Conservation (phyloP, 2,329 filamentous ascomycete genomes). For the Fusarium xyrophilum region DNA sequence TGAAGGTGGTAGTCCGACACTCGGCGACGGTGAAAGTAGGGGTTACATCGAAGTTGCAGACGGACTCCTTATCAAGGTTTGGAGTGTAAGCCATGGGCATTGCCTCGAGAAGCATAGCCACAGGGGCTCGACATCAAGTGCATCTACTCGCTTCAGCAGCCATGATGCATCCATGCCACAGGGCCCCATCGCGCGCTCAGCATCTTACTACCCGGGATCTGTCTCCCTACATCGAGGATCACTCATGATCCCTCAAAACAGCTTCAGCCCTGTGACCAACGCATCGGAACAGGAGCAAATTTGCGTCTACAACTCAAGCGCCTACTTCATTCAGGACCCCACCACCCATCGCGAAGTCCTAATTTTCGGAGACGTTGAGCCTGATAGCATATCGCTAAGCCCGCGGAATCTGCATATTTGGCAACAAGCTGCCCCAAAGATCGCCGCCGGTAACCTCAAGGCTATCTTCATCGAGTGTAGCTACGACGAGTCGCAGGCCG, state of each 20-base stretch:
- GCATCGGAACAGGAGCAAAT: slow-evolving; percentile 53
- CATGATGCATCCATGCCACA: slow-evolving; percentile 52
- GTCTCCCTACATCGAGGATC: slow-evolving; percentile 29
- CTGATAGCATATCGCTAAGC: slow-evolving; percentile 81
- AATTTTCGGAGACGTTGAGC: slow-evolving; percentile 95
- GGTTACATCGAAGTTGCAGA: slow-evolving; percentile 91
- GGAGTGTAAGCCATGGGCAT: slow-evolving; percentile 87
- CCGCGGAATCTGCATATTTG: slow-evolving; percentile 85
- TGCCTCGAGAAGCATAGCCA: slow-evolving; percentile 79
- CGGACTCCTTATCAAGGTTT: slow-evolving; percentile 85
- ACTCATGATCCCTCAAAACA: slow-evolving; percentile 45
- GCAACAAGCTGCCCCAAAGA: slow-evolving; percentile 86
- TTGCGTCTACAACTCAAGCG: slow-evolving; percentile 86
- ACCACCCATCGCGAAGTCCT: slow-evolving; percentile 77
- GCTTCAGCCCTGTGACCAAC: slow-evolving; percentile 38
- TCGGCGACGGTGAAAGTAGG: slow-evolving; percentile 79
- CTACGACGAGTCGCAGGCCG: slow-evolving; percentile 80
- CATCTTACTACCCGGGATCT: slow-evolving; percentile 37
- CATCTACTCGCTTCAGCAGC: slow-evolving; percentile 58
- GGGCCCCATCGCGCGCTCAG: slow-evolving; percentile 38
- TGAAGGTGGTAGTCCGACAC: slow-evolving; percentile 84
- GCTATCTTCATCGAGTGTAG: slow-evolving; percentile 97
- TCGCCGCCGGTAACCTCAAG: slow-evolving; percentile 72
- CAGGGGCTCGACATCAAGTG: slow-evolving; percentile 62
- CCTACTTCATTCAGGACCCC: slow-evolving; percentile 87